A percentile compares a stretch with the other conserved stretches of the same genome.
phyloP scores from a whole-genome alignment of 2,329 filamentous ascomycete genomes.

The Grosmannia serpens region DNA sequence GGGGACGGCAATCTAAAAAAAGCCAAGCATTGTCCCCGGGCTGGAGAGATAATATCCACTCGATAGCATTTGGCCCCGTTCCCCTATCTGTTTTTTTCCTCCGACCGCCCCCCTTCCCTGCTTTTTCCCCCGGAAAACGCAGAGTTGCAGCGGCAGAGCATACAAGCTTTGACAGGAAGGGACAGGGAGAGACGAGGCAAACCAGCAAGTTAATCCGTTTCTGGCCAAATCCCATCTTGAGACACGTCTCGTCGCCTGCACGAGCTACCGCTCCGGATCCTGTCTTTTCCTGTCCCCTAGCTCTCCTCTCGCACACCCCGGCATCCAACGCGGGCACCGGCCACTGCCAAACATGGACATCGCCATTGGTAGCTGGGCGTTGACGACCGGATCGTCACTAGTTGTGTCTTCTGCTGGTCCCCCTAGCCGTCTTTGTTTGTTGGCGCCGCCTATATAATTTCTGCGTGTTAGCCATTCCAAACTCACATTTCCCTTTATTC shows the following conservation, averaged over 20 bases:
- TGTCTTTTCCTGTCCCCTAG: conserved; percentile 3
- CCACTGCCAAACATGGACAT: not conserved
- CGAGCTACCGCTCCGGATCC: not conserved
- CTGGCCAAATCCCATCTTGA: conserved; percentile 6
- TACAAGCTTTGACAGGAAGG: not conserved
- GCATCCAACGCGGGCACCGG: not conserved
- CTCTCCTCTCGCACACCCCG: not conserved
- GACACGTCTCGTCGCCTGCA: conserved; percentile 7
- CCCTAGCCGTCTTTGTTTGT: not conserved
- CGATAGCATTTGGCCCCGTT: not conserved
- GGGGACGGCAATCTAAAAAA: not conserved
- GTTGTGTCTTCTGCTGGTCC: not conserved
- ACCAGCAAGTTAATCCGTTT: not conserved
- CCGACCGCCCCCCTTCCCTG: not conserved
- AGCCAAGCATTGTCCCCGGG: not conserved
- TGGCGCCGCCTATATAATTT: not conserved
- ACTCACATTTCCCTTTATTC: not conserved
- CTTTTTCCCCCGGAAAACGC: not conserved
- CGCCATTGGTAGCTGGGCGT: not conserved
- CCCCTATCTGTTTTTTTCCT: not conserved
- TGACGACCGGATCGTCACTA: not conserved
- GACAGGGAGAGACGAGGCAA: not conserved
- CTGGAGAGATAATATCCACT: not conserved
- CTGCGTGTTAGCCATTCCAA: not conserved
- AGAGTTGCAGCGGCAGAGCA: not conserved